A percentile compares a stretch with the other conserved stretches of the same genome.
These are phyloP conservation scores for Clitopilus passeckerianus DNA, from an alignment of 768 basidiomycete species.

Conservation along the genomic window DNA sequence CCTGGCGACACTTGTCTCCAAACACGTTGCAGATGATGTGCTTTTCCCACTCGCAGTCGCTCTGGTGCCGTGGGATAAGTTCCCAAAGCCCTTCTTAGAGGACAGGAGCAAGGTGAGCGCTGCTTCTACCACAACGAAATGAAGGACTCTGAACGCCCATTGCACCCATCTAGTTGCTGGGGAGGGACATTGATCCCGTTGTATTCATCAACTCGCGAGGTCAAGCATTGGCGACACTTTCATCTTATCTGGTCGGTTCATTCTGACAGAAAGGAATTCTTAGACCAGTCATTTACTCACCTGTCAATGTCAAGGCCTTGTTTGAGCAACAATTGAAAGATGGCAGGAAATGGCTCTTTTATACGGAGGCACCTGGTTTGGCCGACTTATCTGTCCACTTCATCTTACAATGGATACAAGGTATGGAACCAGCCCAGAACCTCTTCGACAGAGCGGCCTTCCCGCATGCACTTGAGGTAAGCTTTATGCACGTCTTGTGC, in stretches of 20 bases:
- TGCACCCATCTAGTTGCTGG: not conserved
- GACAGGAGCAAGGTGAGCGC: constrained; percentile 41
- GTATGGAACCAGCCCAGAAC: constrained; percentile 25
- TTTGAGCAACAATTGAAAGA: constrained; percentile 41
- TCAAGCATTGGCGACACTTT: constrained; percentile 28
- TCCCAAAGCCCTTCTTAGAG: constrained; percentile 41
- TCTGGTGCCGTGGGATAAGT: constrained; percentile 44
- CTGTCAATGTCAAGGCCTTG: constrained; percentile 15
- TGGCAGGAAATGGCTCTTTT: constrained; percentile 52
- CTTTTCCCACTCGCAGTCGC: constrained; percentile 35
- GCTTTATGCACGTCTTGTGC: not conserved
- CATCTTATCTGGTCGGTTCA: constrained; percentile 42
- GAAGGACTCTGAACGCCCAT: not conserved
- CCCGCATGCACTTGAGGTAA: constrained; percentile 35
- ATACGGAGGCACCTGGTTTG: constrained; percentile 45
- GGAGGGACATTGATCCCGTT: not conserved
- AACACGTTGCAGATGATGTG: constrained; percentile 37
- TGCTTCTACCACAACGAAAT: not conserved
- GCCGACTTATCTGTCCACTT: constrained; percentile 51
- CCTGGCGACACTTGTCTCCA: constrained; percentile 41
- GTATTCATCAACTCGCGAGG: not conserved
- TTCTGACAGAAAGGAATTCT: not conserved
- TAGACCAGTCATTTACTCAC: not conserved
- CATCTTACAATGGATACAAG: constrained; percentile 36
- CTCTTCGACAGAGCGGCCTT: constrained; percentile 32